Conservation (phyloP, 305 asterid species). For the Fraxinus latifolia region DNA sequence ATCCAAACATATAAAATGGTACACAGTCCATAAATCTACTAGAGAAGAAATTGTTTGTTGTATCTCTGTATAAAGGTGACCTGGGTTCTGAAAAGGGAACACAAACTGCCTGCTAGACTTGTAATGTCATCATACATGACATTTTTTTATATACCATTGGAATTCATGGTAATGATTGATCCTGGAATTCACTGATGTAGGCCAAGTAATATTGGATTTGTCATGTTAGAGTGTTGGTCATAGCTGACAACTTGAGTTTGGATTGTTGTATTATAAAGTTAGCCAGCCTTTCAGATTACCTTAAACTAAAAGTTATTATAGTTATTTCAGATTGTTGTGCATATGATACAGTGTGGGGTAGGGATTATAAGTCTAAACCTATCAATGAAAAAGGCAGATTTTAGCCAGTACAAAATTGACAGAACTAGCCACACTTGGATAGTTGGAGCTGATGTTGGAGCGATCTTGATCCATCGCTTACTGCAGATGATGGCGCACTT, state of each 20-base stretch:
- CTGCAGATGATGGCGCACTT: neutral
- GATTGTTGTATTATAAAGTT: neutral
- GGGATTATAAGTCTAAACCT: neutral
- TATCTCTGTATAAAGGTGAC: neutral
- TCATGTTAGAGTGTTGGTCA: neutral
- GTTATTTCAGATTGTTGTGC: neutral
- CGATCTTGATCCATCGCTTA: neutral
- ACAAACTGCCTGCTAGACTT: neutral
- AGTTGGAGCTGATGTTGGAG: neutral
- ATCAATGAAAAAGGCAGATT: neutral
- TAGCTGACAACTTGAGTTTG: neutral
- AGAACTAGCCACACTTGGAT: neutral
- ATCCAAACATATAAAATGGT: neutral
- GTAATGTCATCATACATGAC: neutral
- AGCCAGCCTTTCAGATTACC: neutral
- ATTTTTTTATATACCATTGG: neutral
- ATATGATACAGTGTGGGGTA: neutral
- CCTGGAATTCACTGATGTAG: neutral
- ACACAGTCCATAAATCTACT: neutral
- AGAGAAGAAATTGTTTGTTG: neutral
- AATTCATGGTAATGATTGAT: neutral
- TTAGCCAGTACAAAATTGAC: neutral
- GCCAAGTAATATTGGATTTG: neutral
- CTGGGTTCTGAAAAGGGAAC: neutral
- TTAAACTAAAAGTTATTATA: neutral